Evolutionary conservation across 805 yeast genomes (phyloP).

Genomic region (Ascoidea asiatica): DNA sequence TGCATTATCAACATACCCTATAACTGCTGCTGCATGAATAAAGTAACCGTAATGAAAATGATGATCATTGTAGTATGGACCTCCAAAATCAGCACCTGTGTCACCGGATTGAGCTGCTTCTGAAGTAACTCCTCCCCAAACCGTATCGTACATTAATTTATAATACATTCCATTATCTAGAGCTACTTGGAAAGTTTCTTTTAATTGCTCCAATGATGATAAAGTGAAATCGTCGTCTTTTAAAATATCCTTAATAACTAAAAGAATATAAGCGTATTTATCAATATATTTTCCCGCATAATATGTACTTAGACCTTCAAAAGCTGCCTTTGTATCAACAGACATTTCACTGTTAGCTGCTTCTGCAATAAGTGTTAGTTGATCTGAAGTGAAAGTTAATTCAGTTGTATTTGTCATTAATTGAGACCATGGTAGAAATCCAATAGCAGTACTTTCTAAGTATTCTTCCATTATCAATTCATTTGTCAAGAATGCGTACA

Average conservation of each 20-base stretch:
- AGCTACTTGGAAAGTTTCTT: slow-evolving; percentile 57
- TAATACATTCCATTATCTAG: slow-evolving; percentile 51
- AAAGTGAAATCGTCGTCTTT: slow-evolving; percentile 38
- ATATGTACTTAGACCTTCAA: slow-evolving; percentile 78
- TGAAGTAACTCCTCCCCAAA: slow-evolving; percentile 71
- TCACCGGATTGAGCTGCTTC: slow-evolving; percentile 41
- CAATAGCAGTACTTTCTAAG: slow-evolving; percentile 29
- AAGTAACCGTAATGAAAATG: slow-evolving; percentile 71
- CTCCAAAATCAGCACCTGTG: slow-evolving; percentile 54
- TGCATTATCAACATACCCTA: slow-evolving; percentile 39
- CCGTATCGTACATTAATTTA: slow-evolving; percentile 68
- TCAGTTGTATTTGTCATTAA: slow-evolving; percentile 26
- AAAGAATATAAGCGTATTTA: slow-evolving; percentile 79
- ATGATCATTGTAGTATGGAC: slow-evolving; percentile 60
- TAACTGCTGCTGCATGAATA: slow-evolving; percentile 55
- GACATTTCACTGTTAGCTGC: slow-evolving; percentile 41
- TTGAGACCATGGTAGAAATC: slow-evolving; percentile 45
- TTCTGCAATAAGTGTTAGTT: slow-evolving; percentile 23
- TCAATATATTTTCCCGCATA: slow-evolving; percentile 80
- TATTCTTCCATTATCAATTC: slow-evolving; percentile 25
- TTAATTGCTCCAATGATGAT: slow-evolving; percentile 40
- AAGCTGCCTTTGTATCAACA: slow-evolving; percentile 40
- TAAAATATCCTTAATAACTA: slow-evolving; percentile 55
- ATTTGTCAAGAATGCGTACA: slow-evolving; percentile 31
- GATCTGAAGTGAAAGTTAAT: slow-evolving; percentile 22